Percentiles rank a stretch among this genome's conserved stretches.
Evolutionary conservation across 1,284 basidiomycete genomes (phyloP).

Genomic region (Microbotryum intermedium): DNA sequence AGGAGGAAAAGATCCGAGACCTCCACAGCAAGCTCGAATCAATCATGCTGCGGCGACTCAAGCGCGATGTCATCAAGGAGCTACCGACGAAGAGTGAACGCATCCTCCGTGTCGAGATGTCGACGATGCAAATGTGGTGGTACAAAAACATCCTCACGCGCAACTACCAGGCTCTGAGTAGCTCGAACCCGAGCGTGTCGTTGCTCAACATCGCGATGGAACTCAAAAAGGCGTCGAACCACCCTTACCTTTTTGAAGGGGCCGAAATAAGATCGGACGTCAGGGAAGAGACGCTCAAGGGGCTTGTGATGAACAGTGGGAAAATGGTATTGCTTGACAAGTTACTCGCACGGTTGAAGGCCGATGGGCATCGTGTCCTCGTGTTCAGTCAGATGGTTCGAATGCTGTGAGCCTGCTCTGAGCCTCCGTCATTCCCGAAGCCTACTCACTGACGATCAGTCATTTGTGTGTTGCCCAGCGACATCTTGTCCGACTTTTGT

Average conservation of each 20-base stretch:
- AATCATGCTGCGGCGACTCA: conserved; percentile 89
- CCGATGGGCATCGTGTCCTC: conserved; percentile 44
- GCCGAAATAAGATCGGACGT: conserved; percentile 67
- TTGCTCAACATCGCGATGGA: conserved; percentile 94
- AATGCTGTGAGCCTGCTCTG: conserved; percentile 52
- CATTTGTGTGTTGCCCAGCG: conserved; percentile 38
- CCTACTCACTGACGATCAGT: background rate
- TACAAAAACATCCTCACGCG: conserved; percentile 98
- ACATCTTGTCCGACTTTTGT: conserved; percentile 98
- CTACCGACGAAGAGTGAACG: conserved; percentile 97
- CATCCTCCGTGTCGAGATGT: conserved; percentile 97
- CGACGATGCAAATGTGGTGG: conserved; percentile 90
- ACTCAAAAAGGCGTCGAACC: conserved; percentile 93
- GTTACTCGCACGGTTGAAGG: conserved; percentile 42
- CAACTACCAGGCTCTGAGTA: conserved; percentile 88
- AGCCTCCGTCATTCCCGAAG: background rate
- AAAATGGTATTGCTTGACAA: conserved; percentile 46
- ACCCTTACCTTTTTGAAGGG: conserved; percentile 96
- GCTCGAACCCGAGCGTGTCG: conserved; percentile 74
- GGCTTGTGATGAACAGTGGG: conserved; percentile 44
- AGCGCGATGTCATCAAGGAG: conserved; percentile 94
- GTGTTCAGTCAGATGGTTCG: conserved; percentile 92
- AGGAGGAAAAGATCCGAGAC: conserved; percentile 89
- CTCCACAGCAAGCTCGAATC: conserved; percentile 87
- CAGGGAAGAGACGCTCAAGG: conserved; percentile 57